phyloP scores from a whole-genome alignment of 2,329 filamentous ascomycete species.

The Huntiella omanensis region DNA sequence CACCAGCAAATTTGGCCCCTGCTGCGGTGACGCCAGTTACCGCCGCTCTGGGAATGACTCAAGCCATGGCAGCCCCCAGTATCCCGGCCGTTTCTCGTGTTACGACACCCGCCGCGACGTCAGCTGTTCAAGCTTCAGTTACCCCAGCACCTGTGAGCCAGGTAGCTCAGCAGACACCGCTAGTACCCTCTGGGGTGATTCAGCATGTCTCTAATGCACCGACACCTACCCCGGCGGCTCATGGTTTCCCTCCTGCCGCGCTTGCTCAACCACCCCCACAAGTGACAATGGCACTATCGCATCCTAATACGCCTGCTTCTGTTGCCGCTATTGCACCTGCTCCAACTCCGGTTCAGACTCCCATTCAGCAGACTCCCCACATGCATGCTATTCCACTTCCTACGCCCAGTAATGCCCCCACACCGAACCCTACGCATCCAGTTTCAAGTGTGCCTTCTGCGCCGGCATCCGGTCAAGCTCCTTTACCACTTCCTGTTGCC shows the following conservation, averaged over 20 bases:
- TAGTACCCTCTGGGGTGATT: neutral
- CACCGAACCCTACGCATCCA: neutral
- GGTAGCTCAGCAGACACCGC: neutral
- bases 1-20: neutral
- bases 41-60: neutral
- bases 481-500: no score
- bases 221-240: neutral
- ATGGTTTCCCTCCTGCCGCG: neutral
- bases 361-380: neutral
- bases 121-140: neutral
- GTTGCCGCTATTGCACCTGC: neutral
- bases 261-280: neutral
- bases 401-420: neutral
- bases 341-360: neutral
- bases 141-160: neutral
- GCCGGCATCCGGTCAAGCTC: no score
- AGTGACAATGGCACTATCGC: neutral
- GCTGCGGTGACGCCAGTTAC: neutral
- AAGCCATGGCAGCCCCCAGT: neutral
- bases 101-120: neutral
- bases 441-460: neutral
- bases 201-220: neutral
- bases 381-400: conserved; percentile 4
- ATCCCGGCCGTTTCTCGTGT: neutral
- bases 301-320: neutral